phyloP scores from a whole-genome alignment of 2,329 filamentous ascomycete genomes.

The Calycina herbarum region DNA sequence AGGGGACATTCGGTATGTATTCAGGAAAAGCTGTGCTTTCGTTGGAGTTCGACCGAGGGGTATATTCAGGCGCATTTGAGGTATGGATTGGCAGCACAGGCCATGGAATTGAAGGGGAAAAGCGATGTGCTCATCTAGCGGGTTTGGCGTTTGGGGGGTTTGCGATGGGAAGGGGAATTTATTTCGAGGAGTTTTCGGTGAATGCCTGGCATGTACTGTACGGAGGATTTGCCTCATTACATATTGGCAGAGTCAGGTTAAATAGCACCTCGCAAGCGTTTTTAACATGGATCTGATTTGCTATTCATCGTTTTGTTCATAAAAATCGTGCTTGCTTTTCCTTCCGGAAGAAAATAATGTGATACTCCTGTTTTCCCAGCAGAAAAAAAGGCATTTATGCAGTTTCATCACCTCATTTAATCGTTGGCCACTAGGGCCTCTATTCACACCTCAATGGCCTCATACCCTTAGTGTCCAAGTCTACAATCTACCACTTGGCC shows the following conservation, averaged over 20 bases:
- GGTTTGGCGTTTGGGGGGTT: not conserved
- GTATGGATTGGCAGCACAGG: not conserved
- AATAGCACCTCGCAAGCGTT: no score
- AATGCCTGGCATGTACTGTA: no score
- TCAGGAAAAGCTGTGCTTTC: conserved; percentile 31
- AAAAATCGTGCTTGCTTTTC: no score
- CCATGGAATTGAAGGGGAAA: not conserved
- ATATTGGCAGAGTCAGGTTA: no score
- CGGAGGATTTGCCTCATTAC: no score
- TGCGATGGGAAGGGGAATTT: not conserved
- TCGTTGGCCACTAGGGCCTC: not conserved
- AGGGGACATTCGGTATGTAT: conserved; percentile 32
- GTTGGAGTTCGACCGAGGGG: conserved; percentile 30
- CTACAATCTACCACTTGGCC: conserved; percentile 38
- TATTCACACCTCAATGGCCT: not conserved
- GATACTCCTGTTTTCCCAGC: no score
- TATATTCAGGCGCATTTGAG: conserved; percentile 30
- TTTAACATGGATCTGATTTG: no score
- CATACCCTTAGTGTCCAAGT: not conserved
- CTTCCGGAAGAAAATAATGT: no score
- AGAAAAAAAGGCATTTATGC: not conserved
- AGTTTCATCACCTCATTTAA: not conserved
- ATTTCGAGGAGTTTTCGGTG: no score
- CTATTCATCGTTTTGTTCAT: no score
- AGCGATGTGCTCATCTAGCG: no score